Evolutionary conservation across 805 yeast species (phyloP).

Genomic region (Lachancea thermotolerans): DNA sequence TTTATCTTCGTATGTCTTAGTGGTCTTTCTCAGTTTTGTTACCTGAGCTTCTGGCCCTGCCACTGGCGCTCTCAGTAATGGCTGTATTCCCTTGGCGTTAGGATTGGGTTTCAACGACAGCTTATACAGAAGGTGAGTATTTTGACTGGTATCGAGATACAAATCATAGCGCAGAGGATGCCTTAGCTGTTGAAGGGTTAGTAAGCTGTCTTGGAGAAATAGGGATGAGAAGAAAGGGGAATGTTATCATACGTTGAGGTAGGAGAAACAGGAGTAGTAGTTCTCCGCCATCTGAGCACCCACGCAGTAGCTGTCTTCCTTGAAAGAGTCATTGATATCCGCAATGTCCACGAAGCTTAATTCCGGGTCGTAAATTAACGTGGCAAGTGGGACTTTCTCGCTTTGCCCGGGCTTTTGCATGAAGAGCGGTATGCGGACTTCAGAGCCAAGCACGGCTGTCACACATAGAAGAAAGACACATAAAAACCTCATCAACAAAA

Average conservation of each 20-base stretch:
- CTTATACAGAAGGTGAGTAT: constrained; percentile 11
- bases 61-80: constrained; percentile 11
- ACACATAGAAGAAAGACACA: neutral
- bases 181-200: constrained; percentile 6
- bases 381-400: constrained; percentile 5
- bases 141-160: constrained; percentile 14
- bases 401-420: constrained; percentile 6
- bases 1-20: constrained; percentile 29
- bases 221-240: neutral
- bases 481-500: constrained; percentile 2
- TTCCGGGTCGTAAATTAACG: constrained; percentile 6
- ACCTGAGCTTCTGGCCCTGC: constrained; percentile 20
- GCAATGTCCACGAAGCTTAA: constrained; percentile 1
- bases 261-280: constrained; percentile 20
- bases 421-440: constrained; percentile 5
- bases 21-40: constrained; percentile 21
- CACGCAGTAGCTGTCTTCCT: constrained; percentile 17
- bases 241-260: constrained; percentile 12
- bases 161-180: constrained; percentile 23
- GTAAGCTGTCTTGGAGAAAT: neutral
- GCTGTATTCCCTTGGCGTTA: constrained; percentile 14
- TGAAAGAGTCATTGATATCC: constrained; percentile 5
- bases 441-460: constrained; percentile 1
- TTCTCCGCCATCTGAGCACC: constrained; percentile 15
- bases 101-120: constrained; percentile 18